Percentiles rank a stretch among this genome's conserved stretches.
Evolutionary conservation across 2,329 filamentous ascomycete species (phyloP).

Genomic region (Phaeosphaeriaceae sp.): DNA sequence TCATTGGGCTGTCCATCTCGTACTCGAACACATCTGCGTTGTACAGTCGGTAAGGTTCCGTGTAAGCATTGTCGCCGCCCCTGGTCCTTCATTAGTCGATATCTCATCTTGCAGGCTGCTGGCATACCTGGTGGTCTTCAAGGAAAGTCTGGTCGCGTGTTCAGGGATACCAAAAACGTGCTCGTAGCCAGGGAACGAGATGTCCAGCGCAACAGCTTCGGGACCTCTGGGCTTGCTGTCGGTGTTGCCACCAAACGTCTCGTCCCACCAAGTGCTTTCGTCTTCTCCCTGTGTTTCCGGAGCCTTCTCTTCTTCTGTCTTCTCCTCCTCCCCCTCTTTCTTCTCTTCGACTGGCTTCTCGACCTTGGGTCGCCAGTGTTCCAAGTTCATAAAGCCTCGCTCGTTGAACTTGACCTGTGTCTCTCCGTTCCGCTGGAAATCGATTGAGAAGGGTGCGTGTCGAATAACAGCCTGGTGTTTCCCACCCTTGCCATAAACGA

Average conservation of each 20-base stretch:
- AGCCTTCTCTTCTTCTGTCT: constrained; percentile 52
- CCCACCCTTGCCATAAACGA: constrained; percentile 79
- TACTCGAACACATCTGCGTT: constrained; percentile 99
- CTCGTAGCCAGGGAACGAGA: constrained; percentile 88
- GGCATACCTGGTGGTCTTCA: constrained; percentile 80
- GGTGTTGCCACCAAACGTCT: constrained; percentile 92
- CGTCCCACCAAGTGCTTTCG: constrained; percentile 97
- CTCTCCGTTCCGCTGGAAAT: constrained; percentile 83
- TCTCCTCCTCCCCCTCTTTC: constrained; percentile 56
- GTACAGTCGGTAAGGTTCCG: constrained; percentile 91
- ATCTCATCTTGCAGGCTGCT: background rate
- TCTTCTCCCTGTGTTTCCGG: constrained; percentile 64
- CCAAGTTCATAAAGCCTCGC: constrained; percentile 87
- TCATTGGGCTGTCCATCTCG: constrained; percentile 96
- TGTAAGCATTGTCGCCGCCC: constrained; percentile 83
- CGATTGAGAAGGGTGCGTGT: constrained; percentile 81
- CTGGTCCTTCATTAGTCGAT: constrained; percentile 35
- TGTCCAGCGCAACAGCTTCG: constrained; percentile 89
- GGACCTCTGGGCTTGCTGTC: constrained; percentile 95
- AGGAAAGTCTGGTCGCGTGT: constrained; percentile 84
- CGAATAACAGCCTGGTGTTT: constrained; percentile 83
- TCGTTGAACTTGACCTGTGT: constrained; percentile 90
- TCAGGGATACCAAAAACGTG: constrained; percentile 95
- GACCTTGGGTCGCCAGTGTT: constrained; percentile 92
- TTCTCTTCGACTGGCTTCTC: constrained; percentile 65